Percentiles rank a stretch among this genome's conserved stretches.
Conservation (phyloP, 164 flowering plant genomes). For the Houttuynia cordata region DNA sequence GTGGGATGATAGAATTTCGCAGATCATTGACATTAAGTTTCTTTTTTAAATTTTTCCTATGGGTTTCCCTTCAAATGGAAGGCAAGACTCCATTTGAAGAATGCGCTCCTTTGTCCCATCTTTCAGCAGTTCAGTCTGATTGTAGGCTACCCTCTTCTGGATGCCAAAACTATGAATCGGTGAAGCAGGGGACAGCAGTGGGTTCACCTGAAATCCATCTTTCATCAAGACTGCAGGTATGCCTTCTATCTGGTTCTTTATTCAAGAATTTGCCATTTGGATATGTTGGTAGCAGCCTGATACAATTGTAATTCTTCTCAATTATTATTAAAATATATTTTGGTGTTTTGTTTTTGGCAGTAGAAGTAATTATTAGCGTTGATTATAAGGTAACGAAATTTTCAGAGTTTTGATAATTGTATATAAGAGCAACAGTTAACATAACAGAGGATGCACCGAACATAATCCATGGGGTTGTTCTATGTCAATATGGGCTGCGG, state of each 20-base stretch:
- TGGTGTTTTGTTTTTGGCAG: too few species aligned
- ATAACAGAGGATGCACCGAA: too few species aligned
- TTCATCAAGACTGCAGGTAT: slow-evolving; percentile 84
- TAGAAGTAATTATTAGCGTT: too few species aligned
- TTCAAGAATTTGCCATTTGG: too few species aligned
- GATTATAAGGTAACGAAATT: too few species aligned
- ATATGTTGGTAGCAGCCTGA: too few species aligned
- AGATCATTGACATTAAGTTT: slow-evolving; percentile 77
- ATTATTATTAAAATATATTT: too few species aligned
- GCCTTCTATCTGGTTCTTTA: not conserved
- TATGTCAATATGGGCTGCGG: too few species aligned
- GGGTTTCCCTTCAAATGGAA: slow-evolving; percentile 69
- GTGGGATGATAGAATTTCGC: slow-evolving; percentile 98
- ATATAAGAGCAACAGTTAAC: too few species aligned
- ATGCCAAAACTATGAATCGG: slow-evolving; percentile 70
- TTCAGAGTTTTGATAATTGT: too few species aligned
- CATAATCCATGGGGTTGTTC: too few species aligned
- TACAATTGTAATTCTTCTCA: too few species aligned
- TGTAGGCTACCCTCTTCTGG: slow-evolving; percentile 44
- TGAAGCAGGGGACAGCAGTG: slow-evolving; percentile 69
- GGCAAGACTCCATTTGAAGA: slow-evolving; percentile 20
- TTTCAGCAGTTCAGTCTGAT: slow-evolving; percentile 55
- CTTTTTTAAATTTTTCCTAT: slow-evolving; percentile 82
- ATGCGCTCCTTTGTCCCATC: slow-evolving; percentile 35
- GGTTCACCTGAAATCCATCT: slow-evolving; percentile 87